Evolutionary conservation across 495 filamentous ascomycete species (phyloP).

Genomic region (Parachaetomium inaequale): DNA sequence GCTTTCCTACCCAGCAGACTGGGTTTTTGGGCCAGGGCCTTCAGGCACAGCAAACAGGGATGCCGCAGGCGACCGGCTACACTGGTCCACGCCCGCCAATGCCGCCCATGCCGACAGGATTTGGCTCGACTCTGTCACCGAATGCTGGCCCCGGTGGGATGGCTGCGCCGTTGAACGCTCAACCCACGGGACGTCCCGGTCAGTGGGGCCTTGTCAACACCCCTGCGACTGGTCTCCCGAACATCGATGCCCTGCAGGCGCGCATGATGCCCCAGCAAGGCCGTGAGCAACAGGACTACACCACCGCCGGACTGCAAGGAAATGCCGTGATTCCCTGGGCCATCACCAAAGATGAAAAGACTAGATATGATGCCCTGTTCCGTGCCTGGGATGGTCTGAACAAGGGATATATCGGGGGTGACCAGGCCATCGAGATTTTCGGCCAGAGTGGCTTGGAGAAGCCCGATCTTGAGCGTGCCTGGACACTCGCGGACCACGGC

Average conservation of each 20-base stretch:
- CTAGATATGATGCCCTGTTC: slow-evolving; percentile 93
- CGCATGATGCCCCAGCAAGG: slow-evolving; percentile 98
- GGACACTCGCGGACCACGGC: slow-evolving; percentile 90
- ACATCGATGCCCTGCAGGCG: slow-evolving; percentile 87
- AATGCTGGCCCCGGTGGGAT: slow-evolving; percentile 50
- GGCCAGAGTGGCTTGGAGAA: slow-evolving; percentile 92
- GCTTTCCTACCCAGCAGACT: slow-evolving; percentile 59
- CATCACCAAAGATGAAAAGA: slow-evolving; percentile 98
- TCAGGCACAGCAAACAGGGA: slow-evolving; percentile 58
- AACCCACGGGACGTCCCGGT: slow-evolving; percentile 93
- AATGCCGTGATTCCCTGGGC: slow-evolving; percentile 98
- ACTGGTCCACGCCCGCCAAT: slow-evolving; percentile 81
- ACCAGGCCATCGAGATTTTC: slow-evolving; percentile 95
- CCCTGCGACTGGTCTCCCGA: slow-evolving; percentile 82
- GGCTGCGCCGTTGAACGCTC: slow-evolving; percentile 69
- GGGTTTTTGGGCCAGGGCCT: slow-evolving; percentile 46
- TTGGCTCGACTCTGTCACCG: slow-evolving; percentile 62
- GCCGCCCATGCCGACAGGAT: slow-evolving; percentile 92
- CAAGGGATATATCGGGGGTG: slow-evolving; percentile 90
- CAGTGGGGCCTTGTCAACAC: slow-evolving; percentile 98
- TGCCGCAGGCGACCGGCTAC: slow-evolving; percentile 58
- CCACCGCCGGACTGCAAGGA: slow-evolving; percentile 80
- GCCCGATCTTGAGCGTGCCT: slow-evolving; percentile 83
- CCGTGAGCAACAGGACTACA: slow-evolving; percentile 79
- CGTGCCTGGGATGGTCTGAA: slow-evolving; percentile 93